These are phyloP conservation scores for Amanita muscaria DNA, from an alignment of 768 basidiomycete species.

Conservation along the genomic window DNA sequence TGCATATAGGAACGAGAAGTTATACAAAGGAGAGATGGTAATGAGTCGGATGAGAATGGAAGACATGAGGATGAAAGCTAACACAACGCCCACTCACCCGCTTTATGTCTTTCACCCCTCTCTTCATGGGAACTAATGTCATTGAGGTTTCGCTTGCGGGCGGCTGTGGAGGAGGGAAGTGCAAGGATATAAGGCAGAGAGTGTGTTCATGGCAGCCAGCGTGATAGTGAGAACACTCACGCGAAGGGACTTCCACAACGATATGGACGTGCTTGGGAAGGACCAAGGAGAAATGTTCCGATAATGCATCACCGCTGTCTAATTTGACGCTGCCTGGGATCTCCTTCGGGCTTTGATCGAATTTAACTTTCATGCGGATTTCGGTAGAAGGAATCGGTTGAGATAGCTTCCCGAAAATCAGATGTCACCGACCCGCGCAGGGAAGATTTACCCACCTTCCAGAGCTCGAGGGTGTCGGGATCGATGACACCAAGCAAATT, in stretches of 20 bases:
- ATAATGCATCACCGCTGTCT: constrained; percentile 4
- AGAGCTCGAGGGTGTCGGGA: constrained; percentile 8
- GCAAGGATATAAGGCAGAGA: background rate
- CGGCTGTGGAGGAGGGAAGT: background rate
- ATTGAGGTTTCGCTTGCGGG: background rate
- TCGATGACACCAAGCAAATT: constrained; percentile 9
- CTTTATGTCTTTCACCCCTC: constrained; percentile 1
- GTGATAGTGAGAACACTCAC: constrained; percentile 10
- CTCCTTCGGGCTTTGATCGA: constrained; percentile 8
- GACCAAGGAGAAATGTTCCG: constrained; percentile 8
- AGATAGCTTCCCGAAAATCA: constrained; percentile 12
- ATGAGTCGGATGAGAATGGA: background rate
- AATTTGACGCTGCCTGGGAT: constrained; percentile 8
- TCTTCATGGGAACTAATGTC: background rate
- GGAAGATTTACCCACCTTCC: constrained; percentile 13
- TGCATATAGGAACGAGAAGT: constrained; percentile 2
- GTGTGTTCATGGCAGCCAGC: too few species aligned
- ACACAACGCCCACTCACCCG: constrained; percentile 1
- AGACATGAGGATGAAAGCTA: background rate
- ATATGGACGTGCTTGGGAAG: constrained; percentile 11
- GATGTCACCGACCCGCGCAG: constrained; percentile 5
- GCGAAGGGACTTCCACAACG: constrained; percentile 10
- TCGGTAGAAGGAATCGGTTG: too few species aligned
- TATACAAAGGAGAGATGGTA: background rate
- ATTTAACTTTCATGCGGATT: constrained; percentile 2